phyloP scores from a whole-genome alignment of 768 basidiomycete genomes.

The Lactarius psammicola region DNA sequence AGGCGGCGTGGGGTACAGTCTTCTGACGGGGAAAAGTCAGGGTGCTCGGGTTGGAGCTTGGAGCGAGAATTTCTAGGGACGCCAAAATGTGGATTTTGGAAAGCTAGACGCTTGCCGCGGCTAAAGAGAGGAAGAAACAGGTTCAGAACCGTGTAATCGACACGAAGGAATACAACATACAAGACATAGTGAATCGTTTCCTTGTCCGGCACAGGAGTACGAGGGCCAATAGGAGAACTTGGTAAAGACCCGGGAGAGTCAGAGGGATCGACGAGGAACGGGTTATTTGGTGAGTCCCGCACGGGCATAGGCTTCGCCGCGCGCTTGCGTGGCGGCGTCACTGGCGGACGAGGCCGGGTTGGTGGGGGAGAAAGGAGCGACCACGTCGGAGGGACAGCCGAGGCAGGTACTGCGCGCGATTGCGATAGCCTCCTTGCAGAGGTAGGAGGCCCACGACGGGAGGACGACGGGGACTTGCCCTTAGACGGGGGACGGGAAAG shows the following conservation, averaged over 20 bases:
- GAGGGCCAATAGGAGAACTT: constrained; percentile 27
- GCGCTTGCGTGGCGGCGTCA: constrained; percentile 26
- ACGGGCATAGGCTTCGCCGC: constrained; percentile 23
- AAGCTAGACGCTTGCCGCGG: constrained; percentile 27
- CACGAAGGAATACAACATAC: constrained; percentile 13
- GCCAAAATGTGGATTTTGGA: constrained; percentile 28
- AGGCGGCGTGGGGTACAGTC: constrained; percentile 28
- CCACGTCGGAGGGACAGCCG: constrained; percentile 16
- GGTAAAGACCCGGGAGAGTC: constrained; percentile 25
- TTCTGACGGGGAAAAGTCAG: constrained; percentile 29
- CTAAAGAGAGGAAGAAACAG: constrained; percentile 1
- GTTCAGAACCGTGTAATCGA: neutral
- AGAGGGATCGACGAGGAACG: constrained; percentile 24
- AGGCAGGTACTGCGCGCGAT: constrained; percentile 26
- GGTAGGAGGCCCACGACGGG: constrained; percentile 22
- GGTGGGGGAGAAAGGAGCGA: constrained; percentile 29
- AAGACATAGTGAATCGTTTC: constrained; percentile 28
- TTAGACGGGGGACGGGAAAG: constrained; percentile 13
- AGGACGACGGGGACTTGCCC: constrained; percentile 16
- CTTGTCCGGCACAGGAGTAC: constrained; percentile 23
- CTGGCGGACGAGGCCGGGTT: constrained; percentile 24
- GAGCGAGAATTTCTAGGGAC: constrained; percentile 21
- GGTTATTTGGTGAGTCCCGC: constrained; percentile 30
- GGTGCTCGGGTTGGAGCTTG: constrained; percentile 23
- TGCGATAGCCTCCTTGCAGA: constrained; percentile 25